phyloP scores from a whole-genome alignment of 1,284 basidiomycete species.

The Ustilago sp. region DNA sequence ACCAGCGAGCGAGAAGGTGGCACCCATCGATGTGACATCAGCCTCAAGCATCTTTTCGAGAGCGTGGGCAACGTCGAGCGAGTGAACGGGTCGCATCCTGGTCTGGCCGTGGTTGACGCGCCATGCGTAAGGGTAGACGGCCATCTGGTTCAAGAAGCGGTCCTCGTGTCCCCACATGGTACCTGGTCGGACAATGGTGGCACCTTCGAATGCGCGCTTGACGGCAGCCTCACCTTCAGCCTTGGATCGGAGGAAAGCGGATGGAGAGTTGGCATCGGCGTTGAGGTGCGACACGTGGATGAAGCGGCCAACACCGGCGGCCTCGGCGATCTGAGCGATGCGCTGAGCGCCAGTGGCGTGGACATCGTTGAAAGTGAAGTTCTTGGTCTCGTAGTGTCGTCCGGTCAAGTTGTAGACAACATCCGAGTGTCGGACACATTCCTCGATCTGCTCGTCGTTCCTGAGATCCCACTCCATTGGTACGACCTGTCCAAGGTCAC shows the following conservation, averaged over 20 bases:
- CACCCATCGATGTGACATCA: conserved; percentile 75
- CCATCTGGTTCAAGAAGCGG: conserved; percentile 91
- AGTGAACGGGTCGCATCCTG: conserved; percentile 89
- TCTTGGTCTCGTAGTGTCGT: conserved; percentile 91
- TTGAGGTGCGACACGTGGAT: conserved; percentile 97
- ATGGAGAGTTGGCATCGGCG: conserved; percentile 82
- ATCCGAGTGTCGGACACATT: conserved; percentile 94
- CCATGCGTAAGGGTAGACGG: conserved; percentile 94
- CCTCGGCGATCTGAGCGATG: conserved; percentile 82
- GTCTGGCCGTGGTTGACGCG: conserved; percentile 90
- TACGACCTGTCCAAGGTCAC: conserved; percentile 96
- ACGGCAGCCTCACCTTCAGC: conserved; percentile 90
- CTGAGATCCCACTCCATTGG: conserved; percentile 96
- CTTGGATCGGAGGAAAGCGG: conserved; percentile 88
- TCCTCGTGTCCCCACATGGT: conserved; percentile 94
- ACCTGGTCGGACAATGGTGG: conserved; percentile 89
- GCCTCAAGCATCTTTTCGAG: conserved; percentile 82
- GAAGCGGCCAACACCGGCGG: conserved; percentile 83
- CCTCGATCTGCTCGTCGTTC: conserved; percentile 87
- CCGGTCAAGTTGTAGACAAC: conserved; percentile 95
- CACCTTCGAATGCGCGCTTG: conserved; percentile 83
- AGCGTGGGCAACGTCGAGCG: conserved; percentile 92
- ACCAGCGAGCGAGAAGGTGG: conserved; percentile 85
- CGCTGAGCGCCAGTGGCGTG: conserved; percentile 78
- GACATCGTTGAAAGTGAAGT: conserved; percentile 83